Base-by-base conservation (phyloP, 164 flowering plant genomes). In the Magnolia officinalis region DNA sequence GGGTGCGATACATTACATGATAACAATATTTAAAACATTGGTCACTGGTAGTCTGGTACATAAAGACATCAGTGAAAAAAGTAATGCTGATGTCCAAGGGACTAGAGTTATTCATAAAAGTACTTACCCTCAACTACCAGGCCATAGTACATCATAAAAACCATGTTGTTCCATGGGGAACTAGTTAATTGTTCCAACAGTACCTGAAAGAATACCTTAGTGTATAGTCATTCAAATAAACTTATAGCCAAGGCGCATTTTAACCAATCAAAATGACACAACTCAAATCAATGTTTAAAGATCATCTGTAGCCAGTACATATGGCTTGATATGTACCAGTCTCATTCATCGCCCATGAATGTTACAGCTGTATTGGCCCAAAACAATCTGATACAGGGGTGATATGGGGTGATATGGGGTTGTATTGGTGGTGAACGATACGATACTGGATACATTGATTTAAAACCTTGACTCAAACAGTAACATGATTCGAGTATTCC, bases 151-250 rank as follows among this genome's bases (percentile, higher is more conserved):
- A 84, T 84, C 95, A 92, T 91, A 85, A 92, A 92, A 50, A 91
- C 31, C 77, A 90, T 70, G 85, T 93, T 91, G 91, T 93, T 91
- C 98, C 95, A 93, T 52, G 98, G 98, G 50, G 93, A 87, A 75
- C 85, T 61, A 63, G 92, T 90, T 23, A 89, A 21, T 77, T 93
- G 98, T 76, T 93, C 98, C 88, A 93, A 50, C 74, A 89, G 23
- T 49, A 93, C 98, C 98, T 93, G 74, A 64, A 80, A 37, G 16
- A 24, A 73, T 18, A 75, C 5, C 19, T 29, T 19, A 1, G 50
- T 45, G 16, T n/a, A 19, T 64, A 2, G 16, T 63, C 66, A 66
- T 14, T 31, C 61, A 64, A 50, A 75, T 29, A 76, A 67, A n/a
- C 66, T 21, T 31, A 67, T 45, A 63, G 50, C 26, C 21, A 23